Evolutionary conservation across 176 grass and related monocot genomes (phyloP), one percentile per base, ranked within the genome.

Genomic region (Zea luxurians): DNA sequence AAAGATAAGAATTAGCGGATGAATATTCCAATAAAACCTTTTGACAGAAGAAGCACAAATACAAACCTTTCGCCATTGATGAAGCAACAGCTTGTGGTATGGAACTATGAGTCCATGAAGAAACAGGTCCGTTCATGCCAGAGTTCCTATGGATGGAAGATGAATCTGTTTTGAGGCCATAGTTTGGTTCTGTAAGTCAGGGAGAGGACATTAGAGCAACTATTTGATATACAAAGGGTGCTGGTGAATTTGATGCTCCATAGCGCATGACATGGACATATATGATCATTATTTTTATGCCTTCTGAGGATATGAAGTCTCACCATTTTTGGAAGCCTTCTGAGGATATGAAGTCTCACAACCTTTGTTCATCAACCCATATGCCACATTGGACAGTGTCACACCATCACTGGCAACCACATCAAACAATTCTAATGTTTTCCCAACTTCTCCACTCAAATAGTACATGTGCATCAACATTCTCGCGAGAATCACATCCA

Each of bases 291-390:
- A 20, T 71, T 47, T 72, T 63, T 1, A 41, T 11, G 5, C 12
- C 64, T 69, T 36, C 36, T 11, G 35, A 76, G 61, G 5, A 69
- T 66, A 58, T 20, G 15, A 78, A 67, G 5, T 66, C 83, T 84
- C 82, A 99, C 96, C 92, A 76, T 90, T 99, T 87, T 99, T 99
- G 66, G 90, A 89, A 27, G 96, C 87, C 71, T 99, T 99, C 64
- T 99, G 96, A 65, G 96, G 96, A 84, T 99, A 99, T 48, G 96
- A n/a, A n/a, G n/a, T n/a, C n/a, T n/a, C n/a, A n/a, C n/a, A n/a
- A n/a, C n/a, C n/a, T n/a, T n/a, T n/a, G n/a, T n/a, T n/a, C n/a
- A n/a, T n/a, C n/a, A n/a, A n/a, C n/a, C n/a, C n/a, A n/a, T n/a
- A n/a, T n/a, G n/a, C n/a, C n/a, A n/a, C n/a, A n/a, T n/a, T n/a